These are phyloP conservation scores for Trifolium fragiferum DNA, from an alignment of 306 rosid genomes.

Conservation along the genomic window DNA sequence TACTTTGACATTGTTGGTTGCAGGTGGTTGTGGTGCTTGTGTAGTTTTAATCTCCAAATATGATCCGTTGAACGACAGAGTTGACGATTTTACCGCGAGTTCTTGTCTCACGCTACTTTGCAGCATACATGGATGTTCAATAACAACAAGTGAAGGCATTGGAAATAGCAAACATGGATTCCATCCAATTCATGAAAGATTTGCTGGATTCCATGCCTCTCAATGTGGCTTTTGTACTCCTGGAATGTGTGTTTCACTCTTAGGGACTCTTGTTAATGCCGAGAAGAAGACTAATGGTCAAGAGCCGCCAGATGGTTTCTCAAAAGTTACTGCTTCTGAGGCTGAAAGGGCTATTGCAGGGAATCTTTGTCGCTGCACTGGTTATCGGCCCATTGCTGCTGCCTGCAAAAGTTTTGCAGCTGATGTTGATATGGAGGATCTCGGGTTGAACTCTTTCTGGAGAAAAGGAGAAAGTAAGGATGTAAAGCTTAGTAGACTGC, in stretches of 20 bases:
- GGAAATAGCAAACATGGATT: slow-evolving; percentile 82
- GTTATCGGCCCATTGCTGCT: slow-evolving; percentile 87
- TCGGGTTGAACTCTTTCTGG: slow-evolving; percentile 88
- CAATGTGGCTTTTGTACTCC: slow-evolving; percentile 98
- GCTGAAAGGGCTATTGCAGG: slow-evolving; percentile 87
- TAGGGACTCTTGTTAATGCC: slow-evolving; percentile 71
- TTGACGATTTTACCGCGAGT: slow-evolving; percentile 70
- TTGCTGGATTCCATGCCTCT: slow-evolving; percentile 87
- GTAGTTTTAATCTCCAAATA: slow-evolving; percentile 84
- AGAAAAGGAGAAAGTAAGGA: slow-evolving; percentile 61
- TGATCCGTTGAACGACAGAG: slow-evolving; percentile 59
- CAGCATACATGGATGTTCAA: slow-evolving; percentile 69
- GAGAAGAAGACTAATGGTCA: slow-evolving; percentile 54
- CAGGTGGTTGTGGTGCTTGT: slow-evolving; percentile 99
- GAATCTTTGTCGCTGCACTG: slow-evolving; percentile 95
- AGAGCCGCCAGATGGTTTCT: slow-evolving; percentile 77
- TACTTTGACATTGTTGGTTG: slow-evolving; percentile 37
- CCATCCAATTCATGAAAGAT: slow-evolving; percentile 80
- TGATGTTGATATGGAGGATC: slow-evolving; percentile 87
- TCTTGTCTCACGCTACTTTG: slow-evolving; percentile 90
- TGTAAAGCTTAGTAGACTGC: slow-evolving; percentile 54
- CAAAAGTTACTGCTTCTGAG: slow-evolving; percentile 71
- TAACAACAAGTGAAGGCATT: slow-evolving; percentile 86
- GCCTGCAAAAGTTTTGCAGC: slow-evolving; percentile 91
- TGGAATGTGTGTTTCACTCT: slow-evolving; percentile 87